These are phyloP conservation scores for Paratinospora sagittata DNA, from an alignment of 164 flowering plant genomes.

Conservation along the genomic window DNA sequence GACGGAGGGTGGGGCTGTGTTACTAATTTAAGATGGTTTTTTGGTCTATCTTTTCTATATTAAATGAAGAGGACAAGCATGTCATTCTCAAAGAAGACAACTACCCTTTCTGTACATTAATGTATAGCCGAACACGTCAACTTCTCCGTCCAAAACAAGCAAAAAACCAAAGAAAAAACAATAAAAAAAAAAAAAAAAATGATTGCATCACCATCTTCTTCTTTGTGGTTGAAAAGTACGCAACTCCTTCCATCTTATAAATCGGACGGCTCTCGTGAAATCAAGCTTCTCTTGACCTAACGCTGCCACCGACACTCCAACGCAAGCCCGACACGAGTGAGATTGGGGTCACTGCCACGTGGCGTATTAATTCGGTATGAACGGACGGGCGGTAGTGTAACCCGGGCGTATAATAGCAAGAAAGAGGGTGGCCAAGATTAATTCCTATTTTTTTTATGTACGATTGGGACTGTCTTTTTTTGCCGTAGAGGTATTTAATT, in stretches of 20 bases:
- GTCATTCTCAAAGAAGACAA: constrained; percentile 5
- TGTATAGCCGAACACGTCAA: no score
- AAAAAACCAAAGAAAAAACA: background rate
- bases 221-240: background rate
- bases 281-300: background rate
- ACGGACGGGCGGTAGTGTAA: no score
- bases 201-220: background rate
- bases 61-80: background rate
- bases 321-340: background rate
- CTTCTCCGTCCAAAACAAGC: background rate
- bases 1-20: background rate
- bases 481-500: no score
- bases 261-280: background rate
- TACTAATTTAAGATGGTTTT: no score
- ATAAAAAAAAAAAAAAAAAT: no score
- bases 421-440: no score
- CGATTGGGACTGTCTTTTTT: no score
- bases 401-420: no score
- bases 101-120: background rate
- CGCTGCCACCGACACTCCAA: constrained; percentile 10
- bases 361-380: no score
- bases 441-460: no score
- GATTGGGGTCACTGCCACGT: background rate
- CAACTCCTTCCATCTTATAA: background rate
- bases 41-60: no score